Evolutionary conservation across 176 grass and related monocot species (phyloP).

Genomic region (Rhynchospora breviuscula): DNA sequence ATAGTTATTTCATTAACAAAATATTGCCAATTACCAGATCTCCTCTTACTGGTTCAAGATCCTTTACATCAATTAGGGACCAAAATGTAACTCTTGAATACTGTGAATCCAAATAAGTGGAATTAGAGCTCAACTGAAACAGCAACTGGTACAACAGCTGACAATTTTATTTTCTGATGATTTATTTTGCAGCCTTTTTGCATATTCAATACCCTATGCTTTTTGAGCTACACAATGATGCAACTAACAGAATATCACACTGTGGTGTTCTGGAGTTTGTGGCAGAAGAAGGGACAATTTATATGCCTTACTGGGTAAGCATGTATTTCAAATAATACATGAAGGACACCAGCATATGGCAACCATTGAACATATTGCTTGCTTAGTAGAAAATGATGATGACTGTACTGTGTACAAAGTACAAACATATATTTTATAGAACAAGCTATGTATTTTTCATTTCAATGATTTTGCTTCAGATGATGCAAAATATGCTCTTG

Average conservation of each 20-base stretch:
- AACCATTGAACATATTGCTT: neutral
- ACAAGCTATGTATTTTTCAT: neutral
- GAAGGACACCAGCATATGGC: neutral
- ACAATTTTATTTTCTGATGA: constrained; percentile 14
- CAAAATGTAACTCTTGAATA: neutral
- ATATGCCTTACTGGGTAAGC: constrained; percentile 90
- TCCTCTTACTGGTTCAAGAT: constrained; percentile 7
- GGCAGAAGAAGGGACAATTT: constrained; percentile 95
- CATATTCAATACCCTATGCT: constrained; percentile 89
- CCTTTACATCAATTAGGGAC: neutral
- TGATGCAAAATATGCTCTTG: constrained; percentile 99
- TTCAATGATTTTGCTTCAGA: constrained; percentile 39
- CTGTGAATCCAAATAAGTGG: neutral
- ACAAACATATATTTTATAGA: constrained; percentile 15
- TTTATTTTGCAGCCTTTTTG: constrained; percentile 55
- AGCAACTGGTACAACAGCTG: neutral
- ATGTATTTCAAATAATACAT: neutral
- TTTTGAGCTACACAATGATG: constrained; percentile 79
- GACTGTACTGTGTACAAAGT: neutral
- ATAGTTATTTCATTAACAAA: neutral
- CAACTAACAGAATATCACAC: constrained; percentile 60
- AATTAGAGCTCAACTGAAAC: neutral
- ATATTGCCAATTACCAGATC: neutral
- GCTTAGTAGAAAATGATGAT: neutral
- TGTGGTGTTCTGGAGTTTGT: constrained; percentile 87